A percentile compares a stretch with the other conserved stretches of the same genome.
Conservation (phyloP, 2,329 filamentous ascomycete genomes). For the Apiospora arundinis region DNA sequence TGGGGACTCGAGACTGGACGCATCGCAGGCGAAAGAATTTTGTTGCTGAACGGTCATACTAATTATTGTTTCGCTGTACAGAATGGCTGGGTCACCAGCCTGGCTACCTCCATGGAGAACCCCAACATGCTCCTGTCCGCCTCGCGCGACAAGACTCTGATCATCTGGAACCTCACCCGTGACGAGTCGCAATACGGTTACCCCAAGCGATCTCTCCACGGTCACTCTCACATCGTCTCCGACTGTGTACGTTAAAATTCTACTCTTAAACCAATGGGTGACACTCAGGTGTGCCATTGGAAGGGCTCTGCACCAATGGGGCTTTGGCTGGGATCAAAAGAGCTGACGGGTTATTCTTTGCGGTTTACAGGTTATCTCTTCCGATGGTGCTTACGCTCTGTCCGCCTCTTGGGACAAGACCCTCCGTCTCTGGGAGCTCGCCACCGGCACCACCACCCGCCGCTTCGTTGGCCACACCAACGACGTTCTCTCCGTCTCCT, state of each 20-base stretch:
- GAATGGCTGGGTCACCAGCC: slow-evolving; percentile 98
- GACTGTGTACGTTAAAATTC: slow-evolving; percentile 83
- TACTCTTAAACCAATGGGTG: slow-evolving; percentile 24
- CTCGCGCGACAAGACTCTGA: slow-evolving; percentile 97
- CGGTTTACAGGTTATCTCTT: slow-evolving; percentile 86
- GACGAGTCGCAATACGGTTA: slow-evolving; percentile 98
- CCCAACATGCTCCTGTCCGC: slow-evolving; percentile 99
- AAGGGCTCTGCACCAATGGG: slow-evolving; percentile 11
- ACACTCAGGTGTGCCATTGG: slow-evolving; percentile 28
- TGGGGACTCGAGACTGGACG: slow-evolving; percentile 12
- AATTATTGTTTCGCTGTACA: slow-evolving; percentile 39
- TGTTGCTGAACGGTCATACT: not conserved
- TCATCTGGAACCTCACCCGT: slow-evolving; percentile 99
- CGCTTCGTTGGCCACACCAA: slow-evolving; percentile 99
- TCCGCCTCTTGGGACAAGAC: slow-evolving; percentile 99
- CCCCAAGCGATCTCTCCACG: slow-evolving; percentile 98
- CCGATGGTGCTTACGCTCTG: slow-evolving; percentile 98
- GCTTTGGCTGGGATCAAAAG: not conserved
- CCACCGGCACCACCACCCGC: slow-evolving; percentile 94
- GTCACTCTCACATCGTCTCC: slow-evolving; percentile 99
- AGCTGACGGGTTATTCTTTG: slow-evolving; percentile 36
- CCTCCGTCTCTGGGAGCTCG: slow-evolving; percentile 98
- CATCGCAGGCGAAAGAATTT: not conserved
- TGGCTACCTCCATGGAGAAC: slow-evolving; percentile 99
- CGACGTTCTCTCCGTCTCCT: slow-evolving; percentile 99